Evolutionary conservation across 2,329 filamentous ascomycete species (phyloP).

Genomic region (Setomelanomma holmii): DNA sequence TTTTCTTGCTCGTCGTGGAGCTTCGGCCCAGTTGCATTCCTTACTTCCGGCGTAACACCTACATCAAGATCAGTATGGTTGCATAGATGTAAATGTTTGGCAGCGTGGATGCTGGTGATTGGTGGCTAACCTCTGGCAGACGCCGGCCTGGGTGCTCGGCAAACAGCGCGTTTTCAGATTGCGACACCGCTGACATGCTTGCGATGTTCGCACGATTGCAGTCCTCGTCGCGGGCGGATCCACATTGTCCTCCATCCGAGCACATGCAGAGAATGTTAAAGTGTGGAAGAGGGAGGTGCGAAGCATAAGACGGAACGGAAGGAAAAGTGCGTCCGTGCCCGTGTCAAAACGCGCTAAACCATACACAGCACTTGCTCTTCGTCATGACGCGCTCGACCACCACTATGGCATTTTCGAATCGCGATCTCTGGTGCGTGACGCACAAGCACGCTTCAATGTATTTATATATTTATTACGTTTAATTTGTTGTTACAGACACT

Average conservation of each 20-base stretch:
- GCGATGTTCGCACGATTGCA: conserved; percentile 26
- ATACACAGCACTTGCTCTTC: background rate
- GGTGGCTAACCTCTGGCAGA: conserved; percentile 37
- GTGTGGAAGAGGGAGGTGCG: background rate
- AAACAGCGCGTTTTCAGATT: conserved; percentile 43
- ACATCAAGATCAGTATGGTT: conserved; percentile 1
- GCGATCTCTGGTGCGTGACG: no score
- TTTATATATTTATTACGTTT: no score
- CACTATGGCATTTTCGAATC: no score
- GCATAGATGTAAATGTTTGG: no score
- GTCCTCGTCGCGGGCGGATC: conserved; percentile 18
- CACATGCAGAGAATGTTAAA: background rate
- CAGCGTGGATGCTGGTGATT: no score
- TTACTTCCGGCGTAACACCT: conserved; percentile 36
- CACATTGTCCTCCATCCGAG: conserved; percentile 35
- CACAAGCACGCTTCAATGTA: no score
- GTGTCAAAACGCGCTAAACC: background rate
- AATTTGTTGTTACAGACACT: no score
- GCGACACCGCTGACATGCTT: conserved; percentile 46
- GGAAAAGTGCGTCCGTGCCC: background rate
- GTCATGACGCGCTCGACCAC: no score
- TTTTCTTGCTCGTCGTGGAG: conserved; percentile 33
- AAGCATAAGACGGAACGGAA: background rate
- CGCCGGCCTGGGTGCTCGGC: conserved; percentile 35
- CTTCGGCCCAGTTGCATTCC: conserved; percentile 44